Base-by-base conservation (phyloP, 768 basidiomycete genomes). In the Leccinum rimulosum region DNA sequence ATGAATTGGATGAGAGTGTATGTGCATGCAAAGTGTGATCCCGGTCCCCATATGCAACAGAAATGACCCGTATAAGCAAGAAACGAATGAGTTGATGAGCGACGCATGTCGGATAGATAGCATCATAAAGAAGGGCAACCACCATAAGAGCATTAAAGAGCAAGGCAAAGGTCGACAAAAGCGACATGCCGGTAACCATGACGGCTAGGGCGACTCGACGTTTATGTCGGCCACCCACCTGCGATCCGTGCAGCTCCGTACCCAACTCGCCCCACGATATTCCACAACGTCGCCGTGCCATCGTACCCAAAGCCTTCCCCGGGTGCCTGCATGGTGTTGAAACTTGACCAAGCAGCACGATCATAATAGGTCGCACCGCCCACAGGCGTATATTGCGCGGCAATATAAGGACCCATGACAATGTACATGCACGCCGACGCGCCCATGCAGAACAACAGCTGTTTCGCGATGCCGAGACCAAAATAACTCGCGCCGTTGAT, bases 311-410 rank as follows among this genome's bases (percentile, higher is more conserved):
- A 89, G 30, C 91, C 90, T 66, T 91, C 90, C 0, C 89, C 89
- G 1, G 79, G 80, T 10, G 80, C 82, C 52, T 83, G 82, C 76
- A 93, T 81, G 11, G 82, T 75, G 68, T 93, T 92, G 74, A 90
- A 91, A 69, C 84, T 87, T 57, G 79, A 79, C 91, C 91, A 93
- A 28, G 88, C 88, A 8, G 82, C 79, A 11, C 91, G 86, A 66
- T 93, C 91, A 64, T 90, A 87, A 62, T 85, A 85, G 35, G 85
- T 87, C 43, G 86, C 77, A n/a, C 89, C 88, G 0, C 87, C 86
- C 5, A 84, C 76, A 17, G 75, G 72, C 52, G 81, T 79, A 50
- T 83, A 81, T 49, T 84, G 85, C 6, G 80, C 79, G 58, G 85
- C 73, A 55, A 79, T 76, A 58, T 84, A 83, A 17, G 86, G 86